phyloP scores from a whole-genome alignment of 345 rosid genomes.

The Eucalyptus cladocalyx region DNA sequence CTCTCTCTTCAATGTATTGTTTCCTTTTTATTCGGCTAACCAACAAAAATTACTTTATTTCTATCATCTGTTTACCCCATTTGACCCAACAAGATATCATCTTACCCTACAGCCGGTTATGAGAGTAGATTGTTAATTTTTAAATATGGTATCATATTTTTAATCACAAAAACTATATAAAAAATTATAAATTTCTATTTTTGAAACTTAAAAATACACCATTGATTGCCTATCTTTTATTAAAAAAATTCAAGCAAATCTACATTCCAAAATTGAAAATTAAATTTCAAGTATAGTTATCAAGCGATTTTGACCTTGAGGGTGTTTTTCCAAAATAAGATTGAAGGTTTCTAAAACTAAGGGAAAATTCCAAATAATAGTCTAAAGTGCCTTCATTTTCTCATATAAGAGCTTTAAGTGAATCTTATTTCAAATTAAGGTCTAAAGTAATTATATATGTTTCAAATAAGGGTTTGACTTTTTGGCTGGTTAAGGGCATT shows the following conservation, averaged over 20 bases:
- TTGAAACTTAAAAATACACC: neutral
- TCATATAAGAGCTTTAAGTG: fast-evolving
- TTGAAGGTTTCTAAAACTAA: too few species aligned
- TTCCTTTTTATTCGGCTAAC: neutral
- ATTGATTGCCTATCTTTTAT: too few species aligned
- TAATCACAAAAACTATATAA: neutral
- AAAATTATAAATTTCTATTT: too few species aligned
- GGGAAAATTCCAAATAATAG: too few species aligned
- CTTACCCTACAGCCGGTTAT: neutral
- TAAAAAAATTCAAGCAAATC: neutral
- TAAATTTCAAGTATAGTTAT: too few species aligned
- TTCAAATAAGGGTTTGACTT: too few species aligned
- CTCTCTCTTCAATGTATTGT: neutral
- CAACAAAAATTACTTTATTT: neutral
- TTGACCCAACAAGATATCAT: neutral
- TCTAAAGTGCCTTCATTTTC: fast-evolving
- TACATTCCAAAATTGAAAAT: too few species aligned
- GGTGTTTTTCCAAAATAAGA: too few species aligned
- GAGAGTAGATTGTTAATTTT: neutral
- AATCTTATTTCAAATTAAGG: too few species aligned
- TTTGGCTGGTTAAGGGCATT: too few species aligned
- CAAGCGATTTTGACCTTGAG: too few species aligned
- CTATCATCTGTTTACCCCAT: neutral
- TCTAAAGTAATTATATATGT: too few species aligned
- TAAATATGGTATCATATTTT: neutral